These are phyloP conservation scores for Rhizoclosmatium sp. DNA, from an alignment of 192 early-diverging fungal genomes.

Conservation along the genomic window DNA sequence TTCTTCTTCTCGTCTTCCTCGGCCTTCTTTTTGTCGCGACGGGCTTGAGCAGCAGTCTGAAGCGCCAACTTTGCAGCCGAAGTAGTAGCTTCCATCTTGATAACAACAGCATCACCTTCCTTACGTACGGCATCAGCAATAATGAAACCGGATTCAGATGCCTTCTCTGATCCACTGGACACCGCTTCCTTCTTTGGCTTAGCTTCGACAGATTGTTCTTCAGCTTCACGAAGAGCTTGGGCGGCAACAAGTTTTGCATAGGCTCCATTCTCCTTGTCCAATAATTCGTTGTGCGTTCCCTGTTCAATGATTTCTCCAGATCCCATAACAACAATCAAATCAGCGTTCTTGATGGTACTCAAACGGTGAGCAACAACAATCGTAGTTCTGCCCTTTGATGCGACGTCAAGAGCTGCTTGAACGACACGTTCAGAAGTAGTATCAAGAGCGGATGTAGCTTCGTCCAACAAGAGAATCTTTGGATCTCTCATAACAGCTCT, in stretches of 20 bases:
- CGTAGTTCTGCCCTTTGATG: constrained; percentile 74
- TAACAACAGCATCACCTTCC: constrained; percentile 36
- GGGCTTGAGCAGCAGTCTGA: neutral
- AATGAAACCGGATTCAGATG: constrained; percentile 29
- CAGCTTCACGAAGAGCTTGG: constrained; percentile 62
- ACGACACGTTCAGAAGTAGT: constrained; percentile 62
- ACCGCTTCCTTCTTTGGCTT: neutral
- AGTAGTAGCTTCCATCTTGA: neutral
- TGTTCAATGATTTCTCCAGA: constrained; percentile 66
- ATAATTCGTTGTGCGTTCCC: constrained; percentile 85
- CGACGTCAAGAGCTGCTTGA: constrained; percentile 56
- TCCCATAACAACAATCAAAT: constrained; percentile 78
- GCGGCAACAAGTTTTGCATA: constrained; percentile 77
- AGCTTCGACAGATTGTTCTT: neutral
- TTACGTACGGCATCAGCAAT: constrained; percentile 43
- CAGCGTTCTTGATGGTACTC: constrained; percentile 86
- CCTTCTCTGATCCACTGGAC: neutral
- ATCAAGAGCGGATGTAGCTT: constrained; percentile 65
- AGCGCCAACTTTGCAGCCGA: neutral
- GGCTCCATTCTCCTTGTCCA: constrained; percentile 53
- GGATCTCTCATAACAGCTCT: constrained; percentile 88
- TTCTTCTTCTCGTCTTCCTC: constrained; percentile 42
- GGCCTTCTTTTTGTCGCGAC: constrained; percentile 28
- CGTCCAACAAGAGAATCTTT: constrained; percentile 73
- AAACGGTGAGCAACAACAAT: constrained; percentile 92